Evolutionary conservation across 2,329 filamentous ascomycete species (phyloP).

Genomic region (Colletotrichum destructivum): DNA sequence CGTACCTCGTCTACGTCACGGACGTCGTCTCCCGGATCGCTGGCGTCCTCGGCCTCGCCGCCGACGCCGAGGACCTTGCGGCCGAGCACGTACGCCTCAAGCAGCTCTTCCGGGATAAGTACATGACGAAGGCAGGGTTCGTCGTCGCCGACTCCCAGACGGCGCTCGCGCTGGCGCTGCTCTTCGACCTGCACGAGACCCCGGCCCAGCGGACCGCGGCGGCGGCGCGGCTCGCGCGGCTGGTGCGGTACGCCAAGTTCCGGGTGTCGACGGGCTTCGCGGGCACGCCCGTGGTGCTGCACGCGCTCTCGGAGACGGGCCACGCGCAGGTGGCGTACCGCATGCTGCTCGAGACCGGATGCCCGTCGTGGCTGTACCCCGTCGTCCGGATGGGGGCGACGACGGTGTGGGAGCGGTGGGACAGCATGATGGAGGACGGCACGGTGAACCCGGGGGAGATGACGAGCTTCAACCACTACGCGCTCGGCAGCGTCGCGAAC

Average conservation of each 20-base stretch:
- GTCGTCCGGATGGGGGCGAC: constrained; percentile 59
- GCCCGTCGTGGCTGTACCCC: constrained; percentile 64
- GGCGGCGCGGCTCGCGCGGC: constrained; percentile 47
- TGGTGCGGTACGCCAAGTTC: constrained; percentile 52
- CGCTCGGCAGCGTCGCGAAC: constrained; percentile 62
- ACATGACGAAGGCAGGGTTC: constrained; percentile 48
- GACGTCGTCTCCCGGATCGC: constrained; percentile 54
- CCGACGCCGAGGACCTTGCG: constrained; percentile 46
- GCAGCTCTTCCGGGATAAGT: constrained; percentile 50
- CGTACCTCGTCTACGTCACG: constrained; percentile 62
- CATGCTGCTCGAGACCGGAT: constrained; percentile 62
- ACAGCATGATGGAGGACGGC: constrained; percentile 61
- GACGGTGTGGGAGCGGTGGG: constrained; percentile 67
- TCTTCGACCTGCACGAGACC: constrained; percentile 53
- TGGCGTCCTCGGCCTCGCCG: constrained; percentile 47
- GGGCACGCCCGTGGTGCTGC: constrained; percentile 57
- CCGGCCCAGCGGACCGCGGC: constrained; percentile 44
- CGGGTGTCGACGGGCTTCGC: constrained; percentile 60
- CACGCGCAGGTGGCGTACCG: constrained; percentile 56
- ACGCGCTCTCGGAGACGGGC: constrained; percentile 49
- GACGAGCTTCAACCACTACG: constrained; percentile 67
- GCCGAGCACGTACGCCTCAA: constrained; percentile 44
- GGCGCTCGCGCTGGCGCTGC: constrained; percentile 53
- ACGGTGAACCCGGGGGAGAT: constrained; percentile 61
- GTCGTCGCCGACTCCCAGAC: constrained; percentile 58